These are phyloP conservation scores for Pichia cabralensis DNA, from an alignment of 805 yeast genomes.

Conservation along the genomic window DNA sequence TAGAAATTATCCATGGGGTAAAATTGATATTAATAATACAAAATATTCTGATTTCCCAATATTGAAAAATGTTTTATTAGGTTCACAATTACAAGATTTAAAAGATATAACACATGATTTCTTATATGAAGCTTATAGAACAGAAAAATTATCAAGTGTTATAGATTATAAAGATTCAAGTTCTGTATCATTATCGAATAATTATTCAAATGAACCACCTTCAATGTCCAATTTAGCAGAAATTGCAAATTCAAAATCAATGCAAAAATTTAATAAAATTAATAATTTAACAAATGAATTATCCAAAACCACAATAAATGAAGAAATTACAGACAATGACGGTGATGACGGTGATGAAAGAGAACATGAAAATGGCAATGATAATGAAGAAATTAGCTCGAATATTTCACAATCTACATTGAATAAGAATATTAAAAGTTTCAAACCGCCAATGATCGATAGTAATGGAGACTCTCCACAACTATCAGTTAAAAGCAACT, in stretches of 20 bases:
- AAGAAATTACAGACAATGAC: constrained; percentile 6
- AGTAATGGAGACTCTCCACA: constrained; percentile 14
- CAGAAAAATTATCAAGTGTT: constrained; percentile 50
- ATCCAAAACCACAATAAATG: constrained; percentile 8
- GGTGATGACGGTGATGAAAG: constrained; percentile 2
- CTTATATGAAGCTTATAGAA: constrained; percentile 53
- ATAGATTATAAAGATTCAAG: constrained; percentile 31
- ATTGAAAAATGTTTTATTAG: constrained; percentile 45
- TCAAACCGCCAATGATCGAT: constrained; percentile 1
- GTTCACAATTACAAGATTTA: constrained; percentile 53
- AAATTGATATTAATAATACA: constrained; percentile 44
- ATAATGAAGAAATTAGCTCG: background rate
- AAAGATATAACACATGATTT: constrained; percentile 59
- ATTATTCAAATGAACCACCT: constrained; percentile 29
- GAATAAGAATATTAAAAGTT: too few species aligned
- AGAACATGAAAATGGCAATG: constrained; percentile 2
- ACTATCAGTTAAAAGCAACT: constrained; percentile 8
- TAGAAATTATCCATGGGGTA: constrained; percentile 74
- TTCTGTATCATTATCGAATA: constrained; percentile 20
- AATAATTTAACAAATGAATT: constrained; percentile 5
- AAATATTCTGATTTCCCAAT: constrained; percentile 43
- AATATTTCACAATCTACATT: constrained; percentile 8
- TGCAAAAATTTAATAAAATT: constrained; percentile 18
- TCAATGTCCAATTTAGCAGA: constrained; percentile 58
- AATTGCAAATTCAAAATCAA: constrained; percentile 27